Evolutionary conservation across 2,329 filamentous ascomycete species (phyloP).

Genomic region (Arthrobotrys entomopaga): DNA sequence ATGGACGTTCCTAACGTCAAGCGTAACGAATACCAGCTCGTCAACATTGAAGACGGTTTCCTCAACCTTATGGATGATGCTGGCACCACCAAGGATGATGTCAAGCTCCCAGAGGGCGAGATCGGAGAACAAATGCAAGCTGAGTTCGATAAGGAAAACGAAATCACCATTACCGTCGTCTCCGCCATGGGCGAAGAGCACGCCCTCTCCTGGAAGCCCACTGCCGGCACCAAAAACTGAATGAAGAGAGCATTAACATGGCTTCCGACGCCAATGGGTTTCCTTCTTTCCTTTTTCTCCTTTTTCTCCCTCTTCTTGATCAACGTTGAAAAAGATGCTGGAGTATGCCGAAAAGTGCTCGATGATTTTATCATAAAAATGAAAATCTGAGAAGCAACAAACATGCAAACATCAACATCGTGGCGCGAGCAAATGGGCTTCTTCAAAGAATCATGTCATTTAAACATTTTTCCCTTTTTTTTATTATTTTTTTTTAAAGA

Average conservation of each 20-base stretch:
- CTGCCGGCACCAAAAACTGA: slow-evolving; percentile 59
- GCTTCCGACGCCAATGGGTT: background rate
- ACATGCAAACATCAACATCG: too few relatives aligned
- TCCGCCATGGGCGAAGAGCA: slow-evolving; percentile 96
- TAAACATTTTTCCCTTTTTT: background rate
- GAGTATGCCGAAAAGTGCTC: background rate
- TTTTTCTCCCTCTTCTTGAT: background rate
- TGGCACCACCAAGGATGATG: slow-evolving; percentile 91
- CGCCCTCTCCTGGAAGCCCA: slow-evolving; percentile 90
- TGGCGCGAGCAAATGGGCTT: too few relatives aligned
- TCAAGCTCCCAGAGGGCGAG: slow-evolving; percentile 90
- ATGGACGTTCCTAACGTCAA: slow-evolving; percentile 96
- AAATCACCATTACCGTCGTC: slow-evolving; percentile 76
- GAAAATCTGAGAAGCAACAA: too few relatives aligned
- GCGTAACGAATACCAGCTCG: slow-evolving; percentile 91
- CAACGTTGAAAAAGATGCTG: background rate
- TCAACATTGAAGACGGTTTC: slow-evolving; percentile 94
- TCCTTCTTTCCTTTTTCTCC: too few relatives aligned
- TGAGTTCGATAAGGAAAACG: slow-evolving; percentile 64
- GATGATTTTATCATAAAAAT: background rate
- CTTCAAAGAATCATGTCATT: background rate
- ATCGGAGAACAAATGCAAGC: slow-evolving; percentile 81
- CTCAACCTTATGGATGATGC: slow-evolving; percentile 91
- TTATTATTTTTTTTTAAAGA: too few relatives aligned
- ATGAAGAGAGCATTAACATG: slow-evolving; percentile 58